Base-by-base conservation (phyloP, 1,284 basidiomycete species). In the Ganoderma lucidum region DNA sequence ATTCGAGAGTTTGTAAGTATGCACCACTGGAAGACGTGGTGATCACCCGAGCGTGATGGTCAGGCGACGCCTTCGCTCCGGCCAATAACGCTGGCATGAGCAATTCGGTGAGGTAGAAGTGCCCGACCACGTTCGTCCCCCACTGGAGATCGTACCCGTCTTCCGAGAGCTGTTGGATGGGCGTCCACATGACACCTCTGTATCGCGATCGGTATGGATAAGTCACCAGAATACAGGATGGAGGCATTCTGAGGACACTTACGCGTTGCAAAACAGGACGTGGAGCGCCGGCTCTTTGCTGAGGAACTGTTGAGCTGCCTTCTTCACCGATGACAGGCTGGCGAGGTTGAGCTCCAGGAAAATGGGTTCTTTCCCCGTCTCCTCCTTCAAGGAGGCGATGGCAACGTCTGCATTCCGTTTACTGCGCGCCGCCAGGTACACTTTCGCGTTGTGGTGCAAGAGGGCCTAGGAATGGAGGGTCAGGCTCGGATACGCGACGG, bases 191-290 rank as follows among this genome's bases (percentile, higher is more conserved):
- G 17, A 88, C 81, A 4, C 87, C 86, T 0, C 85, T 87, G 35
- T 41, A 41, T 3, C 2, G 3, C 23, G 8, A 6, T 39, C 63
- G 39, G 62, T 19, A 41, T 2, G 12, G 35, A 30, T 9, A 19
- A 15, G 9, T 23, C 4, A 2, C 28, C 15, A 32, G 1, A 5
- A 32, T 3, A 5, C 17, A 12, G 2, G 23, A 32, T 12, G 15
- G 6, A 19, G 5, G 48, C 12, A 28, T 6, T 10, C 12, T 12
- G 9, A 1, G 23, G 48, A n/a, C 39, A 76, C 83, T 66, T 63
- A 88, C 85, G 83, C 86, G 67, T 87, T 87, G 75, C 88, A 87
- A 72, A 85, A 86, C 9, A 90, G 78, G 17, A 87, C 78, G 71
- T 89, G 82, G 9, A 90, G 78, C 63, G 83, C 77, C 0, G 67